Percentiles rank a stretch among this genome's conserved stretches.
These are phyloP conservation scores for Paramecium tetraurelia DNA, from an alignment of 73 alveolate species.

Conservation along the genomic window DNA sequence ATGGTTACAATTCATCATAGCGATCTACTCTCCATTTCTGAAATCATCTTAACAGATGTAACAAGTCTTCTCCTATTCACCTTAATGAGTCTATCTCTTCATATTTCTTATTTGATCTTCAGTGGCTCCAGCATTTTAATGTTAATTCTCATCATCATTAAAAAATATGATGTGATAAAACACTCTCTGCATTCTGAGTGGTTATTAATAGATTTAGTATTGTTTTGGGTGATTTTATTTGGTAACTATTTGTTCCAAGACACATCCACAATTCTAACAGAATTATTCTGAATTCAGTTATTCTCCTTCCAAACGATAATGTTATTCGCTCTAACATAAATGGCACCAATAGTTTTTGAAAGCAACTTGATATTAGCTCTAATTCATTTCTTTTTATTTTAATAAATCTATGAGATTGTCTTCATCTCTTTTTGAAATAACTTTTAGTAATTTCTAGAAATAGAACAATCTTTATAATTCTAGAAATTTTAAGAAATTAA, in stretches of 20 bases:
- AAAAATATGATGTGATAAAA: background rate
- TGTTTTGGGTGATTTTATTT: background rate
- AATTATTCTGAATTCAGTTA: background rate
- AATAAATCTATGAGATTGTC: background rate
- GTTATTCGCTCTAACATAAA: background rate
- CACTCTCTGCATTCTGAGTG: background rate
- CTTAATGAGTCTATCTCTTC: constrained; percentile 64
- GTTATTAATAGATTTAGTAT: background rate
- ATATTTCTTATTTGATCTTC: background rate
- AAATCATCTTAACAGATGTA: constrained; percentile 86
- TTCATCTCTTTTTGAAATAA: background rate
- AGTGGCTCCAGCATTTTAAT: constrained; percentile 23
- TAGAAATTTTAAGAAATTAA: background rate
- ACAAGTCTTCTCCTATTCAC: constrained; percentile 70
- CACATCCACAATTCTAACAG: constrained; percentile 11
- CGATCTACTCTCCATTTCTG: constrained; percentile 67
- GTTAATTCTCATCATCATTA: background rate
- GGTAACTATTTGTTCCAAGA: background rate
- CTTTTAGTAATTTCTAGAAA: background rate
- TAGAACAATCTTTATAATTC: background rate
- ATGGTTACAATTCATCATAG: constrained; percentile 83
- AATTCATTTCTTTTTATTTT: background rate
- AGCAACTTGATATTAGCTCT: background rate
- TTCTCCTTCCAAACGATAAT: background rate
- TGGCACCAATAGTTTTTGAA: constrained; percentile 14